phyloP scores from a whole-genome alignment of 352 stramenopile species.

The Phytophthora colocasiae region DNA sequence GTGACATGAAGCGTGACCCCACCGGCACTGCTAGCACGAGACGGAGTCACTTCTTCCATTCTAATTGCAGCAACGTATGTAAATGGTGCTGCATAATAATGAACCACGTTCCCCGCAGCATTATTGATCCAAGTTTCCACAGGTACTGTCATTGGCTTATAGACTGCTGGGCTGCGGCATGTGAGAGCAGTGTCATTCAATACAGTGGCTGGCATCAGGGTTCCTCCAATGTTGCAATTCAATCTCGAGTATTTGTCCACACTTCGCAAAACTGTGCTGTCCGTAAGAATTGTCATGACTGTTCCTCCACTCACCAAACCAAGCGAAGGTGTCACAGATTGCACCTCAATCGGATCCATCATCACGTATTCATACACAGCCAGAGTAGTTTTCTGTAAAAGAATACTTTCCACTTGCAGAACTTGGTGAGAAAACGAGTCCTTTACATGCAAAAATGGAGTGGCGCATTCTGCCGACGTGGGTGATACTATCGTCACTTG shows the following conservation, averaged over 20 bases:
- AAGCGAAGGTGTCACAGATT: conserved; percentile 17
- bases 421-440: conserved; percentile 22
- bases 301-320: conserved; percentile 31
- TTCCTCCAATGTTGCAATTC: conserved; percentile 41
- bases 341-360: conserved; percentile 32
- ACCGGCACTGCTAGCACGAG: conserved; percentile 20
- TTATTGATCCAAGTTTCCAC: conserved; percentile 32
- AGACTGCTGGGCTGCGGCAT: conserved; percentile 34
- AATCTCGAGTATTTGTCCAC: conserved; percentile 23
- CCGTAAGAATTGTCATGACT: conserved; percentile 30
- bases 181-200: conserved; percentile 35
- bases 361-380: conserved; percentile 33
- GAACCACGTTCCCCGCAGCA: conserved; percentile 3
- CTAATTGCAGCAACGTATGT: conserved; percentile 31
- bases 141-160: conserved; percentile 30
- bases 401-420: conserved; percentile 33
- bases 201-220: conserved; percentile 17
- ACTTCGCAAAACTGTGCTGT: conserved; percentile 27
- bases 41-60: conserved; percentile 27
- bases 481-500: conserved; percentile 17
- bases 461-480: conserved; percentile 13
- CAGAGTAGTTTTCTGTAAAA: conserved; percentile 16
- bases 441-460: conserved; percentile 28
- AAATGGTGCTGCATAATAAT: conserved; percentile 10
- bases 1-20: conserved; percentile 27